Evolutionary conservation across 257 asterid species (phyloP), one percentile per base, ranked within the genome.

Genomic region (Scutellaria barbata): DNA sequence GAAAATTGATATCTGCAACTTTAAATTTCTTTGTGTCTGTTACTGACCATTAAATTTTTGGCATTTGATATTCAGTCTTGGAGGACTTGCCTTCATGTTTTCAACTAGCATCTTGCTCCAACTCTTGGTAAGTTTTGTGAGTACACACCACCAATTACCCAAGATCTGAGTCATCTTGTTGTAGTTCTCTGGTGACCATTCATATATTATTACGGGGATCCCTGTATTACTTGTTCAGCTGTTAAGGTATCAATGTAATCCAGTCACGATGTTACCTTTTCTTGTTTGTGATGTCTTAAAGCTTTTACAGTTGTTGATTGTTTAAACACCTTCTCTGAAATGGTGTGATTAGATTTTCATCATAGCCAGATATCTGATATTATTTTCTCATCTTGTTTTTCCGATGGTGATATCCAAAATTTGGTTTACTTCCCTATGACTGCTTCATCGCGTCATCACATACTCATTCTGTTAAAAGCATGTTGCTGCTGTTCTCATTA

Each of bases 31-130:
- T 69, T 47, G 48, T 66, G 57, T 41, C 39, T 63, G 71, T 54
- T 45, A 47, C 43, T 16, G 50, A 60, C 46, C 40, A 20, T 41
- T 73, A 69, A 61, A 65, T 79, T 75, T 69, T 47, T 78, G 43
- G 58, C 48, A 54, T 74, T 69, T 69, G 16, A 52, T 73, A 57
- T 73, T n/a, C 97, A 95, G 98, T 83, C 99, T 95, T 79, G 97
- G 95, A 54, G 99, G 99, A 74, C 96, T 95, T 69, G 99, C 99
- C 40, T 95, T 92, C 82, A 92, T 92, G 99, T 95, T 95, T 85
- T 95, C 98, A 13, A 51, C 98, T 50, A 92, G 98, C 85, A 85
- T 95, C 76, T 77, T 95, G 83, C 90, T 95, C 75, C 99, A 92
- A 75, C 86, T 95, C 76, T 74, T 95, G 96, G 99, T 95, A 82